Conservation (phyloP, 768 basidiomycete genomes). For the Scleroderma citrinum region DNA sequence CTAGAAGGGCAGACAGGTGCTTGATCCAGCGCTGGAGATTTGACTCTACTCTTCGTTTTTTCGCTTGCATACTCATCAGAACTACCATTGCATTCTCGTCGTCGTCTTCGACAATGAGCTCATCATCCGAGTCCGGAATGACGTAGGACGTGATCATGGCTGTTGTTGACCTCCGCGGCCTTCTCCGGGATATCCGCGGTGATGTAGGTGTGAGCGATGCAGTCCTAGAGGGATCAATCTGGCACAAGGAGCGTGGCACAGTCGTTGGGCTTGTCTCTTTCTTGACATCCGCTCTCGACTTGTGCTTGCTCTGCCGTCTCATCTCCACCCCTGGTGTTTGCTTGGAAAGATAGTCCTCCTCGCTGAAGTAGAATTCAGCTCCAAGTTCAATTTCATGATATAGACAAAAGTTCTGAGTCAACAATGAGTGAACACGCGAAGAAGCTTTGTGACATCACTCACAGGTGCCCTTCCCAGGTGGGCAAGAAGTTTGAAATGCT, state of each 20-base stretch:
- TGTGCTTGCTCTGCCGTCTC: slow-evolving; percentile 22
- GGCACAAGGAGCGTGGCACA: slow-evolving; percentile 19
- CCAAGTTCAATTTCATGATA: slow-evolving; percentile 60
- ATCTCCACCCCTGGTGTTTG: slow-evolving; percentile 15
- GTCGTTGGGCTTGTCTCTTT: slow-evolving; percentile 33
- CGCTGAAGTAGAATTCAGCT: slow-evolving; percentile 62
- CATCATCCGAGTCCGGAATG: slow-evolving; percentile 68
- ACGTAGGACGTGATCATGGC: slow-evolving; percentile 52
- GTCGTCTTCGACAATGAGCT: slow-evolving; percentile 40
- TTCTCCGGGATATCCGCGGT: slow-evolving; percentile 35
- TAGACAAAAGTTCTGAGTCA: slow-evolving; percentile 42
- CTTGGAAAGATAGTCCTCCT: slow-evolving; percentile 57
- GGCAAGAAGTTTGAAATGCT: slow-evolving; percentile 73
- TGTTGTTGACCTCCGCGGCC: slow-evolving; percentile 56
- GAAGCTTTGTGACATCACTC: slow-evolving; percentile 21
- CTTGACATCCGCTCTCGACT: slow-evolving; percentile 34
- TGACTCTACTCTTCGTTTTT: slow-evolving; percentile 37
- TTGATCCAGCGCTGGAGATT: slow-evolving; percentile 63
- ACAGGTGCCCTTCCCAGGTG: slow-evolving; percentile 58
- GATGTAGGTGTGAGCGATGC: slow-evolving; percentile 14
- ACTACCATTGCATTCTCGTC: slow-evolving; percentile 29
- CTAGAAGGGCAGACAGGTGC: slow-evolving; percentile 52
- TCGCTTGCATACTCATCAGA: slow-evolving; percentile 25
- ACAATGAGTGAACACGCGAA: background rate
- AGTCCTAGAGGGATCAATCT: slow-evolving; percentile 11